Conservation (phyloP, 2,329 filamentous ascomycete species). For the Pezicula neosporulosa region DNA sequence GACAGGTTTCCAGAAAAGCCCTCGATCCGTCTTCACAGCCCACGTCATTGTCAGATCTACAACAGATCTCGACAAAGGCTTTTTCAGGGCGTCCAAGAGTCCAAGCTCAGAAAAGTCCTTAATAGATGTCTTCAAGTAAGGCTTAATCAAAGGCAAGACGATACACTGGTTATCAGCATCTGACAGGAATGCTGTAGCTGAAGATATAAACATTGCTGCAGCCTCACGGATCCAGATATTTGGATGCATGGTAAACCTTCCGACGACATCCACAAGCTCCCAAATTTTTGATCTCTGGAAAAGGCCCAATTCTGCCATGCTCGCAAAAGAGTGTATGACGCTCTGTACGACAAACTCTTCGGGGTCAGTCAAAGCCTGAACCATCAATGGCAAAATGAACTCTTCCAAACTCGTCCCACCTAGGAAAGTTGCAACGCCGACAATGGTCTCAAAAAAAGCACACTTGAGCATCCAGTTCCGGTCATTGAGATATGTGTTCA, state of each 20-base stretch:
- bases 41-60: conserved; percentile 84
- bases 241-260: conserved; percentile 86
- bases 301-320: conserved; percentile 83
- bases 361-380: conserved; percentile 87
- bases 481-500: conserved; percentile 97
- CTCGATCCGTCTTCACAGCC: conserved; percentile 77
- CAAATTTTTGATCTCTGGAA: conserved; percentile 81
- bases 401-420: conserved; percentile 88
- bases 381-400: conserved; percentile 93
- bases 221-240: conserved; percentile 95
- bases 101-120: conserved; percentile 68
- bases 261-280: conserved; percentile 82
- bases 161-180: conserved; percentile 81
- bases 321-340: conserved; percentile 81
- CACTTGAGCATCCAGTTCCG: conserved; percentile 95
- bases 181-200: conserved; percentile 71
- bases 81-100: conserved; percentile 79
- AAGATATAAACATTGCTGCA: conserved; percentile 77
- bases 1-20: conserved; percentile 82
- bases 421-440: conserved; percentile 87
- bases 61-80: conserved; percentile 72
- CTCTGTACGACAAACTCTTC: conserved; percentile 94
- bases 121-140: conserved; percentile 75
- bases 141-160: conserved; percentile 72
- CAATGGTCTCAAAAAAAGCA: conserved; percentile 92